phyloP scores from a whole-genome alignment of 2,329 filamentous ascomycete genomes.

The Claviceps africana region DNA sequence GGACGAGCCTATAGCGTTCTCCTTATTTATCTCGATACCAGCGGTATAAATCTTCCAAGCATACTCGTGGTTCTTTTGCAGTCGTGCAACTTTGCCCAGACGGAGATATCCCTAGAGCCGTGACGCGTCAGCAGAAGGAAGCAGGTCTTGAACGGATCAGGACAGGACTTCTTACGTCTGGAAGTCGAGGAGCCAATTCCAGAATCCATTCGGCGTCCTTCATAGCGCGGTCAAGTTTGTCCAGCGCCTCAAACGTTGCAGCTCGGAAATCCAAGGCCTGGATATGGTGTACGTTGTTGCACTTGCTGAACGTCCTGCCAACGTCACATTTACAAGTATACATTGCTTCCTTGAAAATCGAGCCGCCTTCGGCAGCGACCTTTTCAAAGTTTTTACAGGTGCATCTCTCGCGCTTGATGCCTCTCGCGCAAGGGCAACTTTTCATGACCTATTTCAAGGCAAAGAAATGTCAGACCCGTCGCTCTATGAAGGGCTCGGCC shows the following conservation, averaged over 20 bases:
- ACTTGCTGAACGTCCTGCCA: conserved; percentile 25
- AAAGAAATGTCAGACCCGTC: neutral
- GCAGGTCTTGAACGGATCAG: no score
- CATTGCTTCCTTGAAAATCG: conserved; percentile 29
- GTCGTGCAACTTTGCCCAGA: conserved; percentile 24
- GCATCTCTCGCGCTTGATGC: conserved; percentile 16
- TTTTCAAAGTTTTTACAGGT: conserved; percentile 17
- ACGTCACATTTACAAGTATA: conserved; percentile 24
- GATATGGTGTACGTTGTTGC: conserved; percentile 23
- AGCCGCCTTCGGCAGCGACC: conserved; percentile 17
- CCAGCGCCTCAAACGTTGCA: conserved; percentile 25
- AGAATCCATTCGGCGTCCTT: conserved; percentile 29
- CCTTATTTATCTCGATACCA: conserved; percentile 21
- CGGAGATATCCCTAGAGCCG: conserved; percentile 26
- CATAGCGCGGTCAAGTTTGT: conserved; percentile 23
- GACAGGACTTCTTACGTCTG: conserved; percentile 20
- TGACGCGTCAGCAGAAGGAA: neutral
- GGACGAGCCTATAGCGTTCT: conserved; percentile 13
- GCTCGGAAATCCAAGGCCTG: conserved; percentile 28
- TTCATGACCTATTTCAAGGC: conserved; percentile 20
- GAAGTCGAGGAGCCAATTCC: conserved; percentile 25
- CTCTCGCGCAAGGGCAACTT: conserved; percentile 20
- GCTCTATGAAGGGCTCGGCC: neutral
- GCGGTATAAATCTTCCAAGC: conserved; percentile 27
- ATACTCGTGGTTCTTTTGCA: conserved; percentile 23